These are phyloP conservation scores for Botrytis fragariae DNA, from an alignment of 2,329 filamentous ascomycete species.

Conservation along the genomic window DNA sequence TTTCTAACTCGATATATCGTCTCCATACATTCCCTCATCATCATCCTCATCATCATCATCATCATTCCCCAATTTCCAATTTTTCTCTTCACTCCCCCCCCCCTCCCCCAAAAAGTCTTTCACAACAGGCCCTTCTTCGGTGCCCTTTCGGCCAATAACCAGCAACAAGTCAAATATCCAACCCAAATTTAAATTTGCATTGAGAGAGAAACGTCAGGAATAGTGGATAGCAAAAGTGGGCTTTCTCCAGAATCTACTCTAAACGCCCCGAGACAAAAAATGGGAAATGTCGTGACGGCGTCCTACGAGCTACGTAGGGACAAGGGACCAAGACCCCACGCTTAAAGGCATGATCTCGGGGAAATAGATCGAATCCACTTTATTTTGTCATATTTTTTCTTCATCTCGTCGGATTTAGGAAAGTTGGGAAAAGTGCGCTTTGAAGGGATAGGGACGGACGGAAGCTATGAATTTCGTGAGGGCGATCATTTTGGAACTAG, in stretches of 20 bases:
- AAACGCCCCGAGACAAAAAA: conserved; percentile 6
- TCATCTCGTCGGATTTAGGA: background rate
- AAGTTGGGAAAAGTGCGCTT: background rate
- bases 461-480: background rate
- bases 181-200: conserved; percentile 15
- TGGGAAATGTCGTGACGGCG: conserved; percentile 7
- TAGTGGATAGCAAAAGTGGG: conserved; percentile 7
- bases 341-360: conserved; percentile 13
- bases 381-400: background rate
- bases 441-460: too few species aligned
- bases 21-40: background rate
- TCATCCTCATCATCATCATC: background rate
- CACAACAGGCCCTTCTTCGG: conserved; percentile 20
- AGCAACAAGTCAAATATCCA: background rate
- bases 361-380: conserved; percentile 7
- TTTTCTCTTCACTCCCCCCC: background rate
- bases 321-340: conserved; percentile 1
- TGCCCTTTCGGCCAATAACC: conserved; percentile 13
- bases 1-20: background rate
- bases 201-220: conserved; percentile 7
- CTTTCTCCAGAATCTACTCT: conserved; percentile 15
- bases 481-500: too few species aligned
- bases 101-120: background rate
- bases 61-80: background rate
- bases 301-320: background rate